A percentile compares a stretch with the other conserved stretches of the same genome.
phyloP scores from a whole-genome alignment of 2,329 filamentous ascomycete species.

The Rosellinia necatrix region DNA sequence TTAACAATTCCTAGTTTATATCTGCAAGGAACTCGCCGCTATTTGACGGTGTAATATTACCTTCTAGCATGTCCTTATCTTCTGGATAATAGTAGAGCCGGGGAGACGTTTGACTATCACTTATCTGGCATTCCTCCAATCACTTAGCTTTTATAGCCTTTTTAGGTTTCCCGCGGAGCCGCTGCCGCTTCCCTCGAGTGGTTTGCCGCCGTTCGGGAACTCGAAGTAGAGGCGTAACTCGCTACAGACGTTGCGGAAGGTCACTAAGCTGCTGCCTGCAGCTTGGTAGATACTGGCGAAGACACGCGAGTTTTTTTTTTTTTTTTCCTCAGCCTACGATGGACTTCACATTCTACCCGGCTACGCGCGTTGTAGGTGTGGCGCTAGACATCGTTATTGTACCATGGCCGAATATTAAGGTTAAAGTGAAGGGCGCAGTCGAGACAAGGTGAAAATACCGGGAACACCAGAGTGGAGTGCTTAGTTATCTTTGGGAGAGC shows the following conservation, averaged over 20 bases:
- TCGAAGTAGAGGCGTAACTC: conserved; percentile 18
- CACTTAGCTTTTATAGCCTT: not conserved
- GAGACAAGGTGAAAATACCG: too few species aligned
- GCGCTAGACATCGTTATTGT: conserved; percentile 3
- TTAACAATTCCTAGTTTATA: not conserved
- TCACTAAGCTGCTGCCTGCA: conserved; percentile 1
- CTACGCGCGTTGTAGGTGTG: conserved; percentile 6
- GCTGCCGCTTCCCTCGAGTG: not conserved
- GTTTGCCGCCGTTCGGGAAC: not conserved
- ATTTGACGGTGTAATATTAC: not conserved
- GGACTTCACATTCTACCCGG: conserved; percentile 8
- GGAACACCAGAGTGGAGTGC: too few species aligned
- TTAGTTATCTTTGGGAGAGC: too few species aligned
- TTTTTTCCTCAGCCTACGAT: conserved; percentile 9
- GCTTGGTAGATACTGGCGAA: conserved; percentile 12
- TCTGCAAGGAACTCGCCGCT: not conserved
- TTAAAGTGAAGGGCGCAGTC: too few species aligned
- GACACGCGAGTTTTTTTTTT: not conserved
- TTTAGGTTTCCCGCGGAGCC: not conserved
- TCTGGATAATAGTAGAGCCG: not conserved
- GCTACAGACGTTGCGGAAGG: conserved; percentile 11
- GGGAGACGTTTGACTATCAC: not conserved
- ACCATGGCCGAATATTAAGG: too few species aligned
- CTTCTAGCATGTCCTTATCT: not conserved
- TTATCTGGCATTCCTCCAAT: not conserved